A percentile compares a stretch with the other conserved stretches of the same genome.
Conservation (phyloP, 2,329 filamentous ascomycete species). For the Dactylellina haptotyla region DNA sequence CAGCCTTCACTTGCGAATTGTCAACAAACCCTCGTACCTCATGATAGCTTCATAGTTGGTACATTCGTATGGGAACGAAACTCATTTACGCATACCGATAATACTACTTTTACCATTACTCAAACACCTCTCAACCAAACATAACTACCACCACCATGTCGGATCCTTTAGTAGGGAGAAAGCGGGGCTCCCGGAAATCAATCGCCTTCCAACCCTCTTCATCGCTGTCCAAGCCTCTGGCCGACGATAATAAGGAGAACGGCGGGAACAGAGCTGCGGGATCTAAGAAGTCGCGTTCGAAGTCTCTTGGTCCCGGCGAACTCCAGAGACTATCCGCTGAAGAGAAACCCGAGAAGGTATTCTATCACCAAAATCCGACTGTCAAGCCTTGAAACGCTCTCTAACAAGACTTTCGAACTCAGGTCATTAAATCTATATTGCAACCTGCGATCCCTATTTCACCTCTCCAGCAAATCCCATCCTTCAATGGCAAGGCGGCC, state of each 20-base stretch:
- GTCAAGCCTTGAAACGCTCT: background rate
- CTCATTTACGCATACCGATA: too few relatives aligned
- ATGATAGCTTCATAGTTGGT: conserved; percentile 44
- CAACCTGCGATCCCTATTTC: conserved; percentile 77
- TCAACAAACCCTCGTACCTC: background rate
- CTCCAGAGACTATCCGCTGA: conserved; percentile 70
- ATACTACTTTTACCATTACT: background rate
- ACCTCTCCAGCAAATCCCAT: conserved; percentile 73
- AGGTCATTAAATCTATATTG: conserved; percentile 74
- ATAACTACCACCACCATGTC: conserved; percentile 20
- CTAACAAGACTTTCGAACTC: background rate
- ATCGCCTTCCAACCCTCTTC: conserved; percentile 52
- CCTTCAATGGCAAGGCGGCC: conserved; percentile 61
- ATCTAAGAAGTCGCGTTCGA: conserved; percentile 81
- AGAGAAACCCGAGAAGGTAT: conserved; percentile 57
- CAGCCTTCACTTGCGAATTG: conserved; percentile 6
- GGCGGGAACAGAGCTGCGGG: conserved; percentile 61
- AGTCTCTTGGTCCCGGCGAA: conserved; percentile 93
- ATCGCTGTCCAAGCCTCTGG: conserved; percentile 37
- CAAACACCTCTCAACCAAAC: too few relatives aligned
- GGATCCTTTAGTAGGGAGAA: conserved; percentile 18
- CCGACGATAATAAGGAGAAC: conserved; percentile 78
- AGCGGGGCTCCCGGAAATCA: conserved; percentile 51
- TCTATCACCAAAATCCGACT: background rate
- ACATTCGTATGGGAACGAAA: too few relatives aligned